A percentile compares a stretch with the other conserved stretches of the same genome.
phyloP scores from a whole-genome alignment of 1,284 basidiomycete genomes.

The Amylostereum areolatum region DNA sequence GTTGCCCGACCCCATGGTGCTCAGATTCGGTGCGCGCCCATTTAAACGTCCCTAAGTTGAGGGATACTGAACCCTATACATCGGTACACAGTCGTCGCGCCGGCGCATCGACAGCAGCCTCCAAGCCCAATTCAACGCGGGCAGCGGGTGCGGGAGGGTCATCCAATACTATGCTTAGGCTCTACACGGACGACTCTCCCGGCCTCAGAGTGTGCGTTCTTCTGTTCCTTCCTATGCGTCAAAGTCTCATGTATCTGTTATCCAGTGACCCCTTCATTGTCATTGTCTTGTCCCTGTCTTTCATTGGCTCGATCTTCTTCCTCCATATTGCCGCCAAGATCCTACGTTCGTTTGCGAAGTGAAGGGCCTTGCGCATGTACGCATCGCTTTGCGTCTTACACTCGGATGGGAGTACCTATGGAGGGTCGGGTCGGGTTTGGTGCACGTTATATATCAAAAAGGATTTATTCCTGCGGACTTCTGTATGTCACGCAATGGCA shows the following conservation, averaged over 20 bases:
- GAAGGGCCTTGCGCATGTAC: slow-evolving; percentile 12
- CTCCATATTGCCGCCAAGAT: slow-evolving; percentile 97
- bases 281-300: slow-evolving; percentile 92
- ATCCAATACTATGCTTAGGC: slow-evolving; percentile 95
- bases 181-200: slow-evolving; percentile 97
- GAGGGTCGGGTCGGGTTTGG: background rate
- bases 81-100: slow-evolving; percentile 65
- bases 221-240: background rate
- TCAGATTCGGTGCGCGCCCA: slow-evolving; percentile 61
- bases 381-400: no score
- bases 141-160: slow-evolving; percentile 95
- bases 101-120: slow-evolving; percentile 40
- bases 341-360: slow-evolving; percentile 87
- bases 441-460: slow-evolving; percentile 1
- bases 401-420: no score
- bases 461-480: slow-evolving; percentile 3
- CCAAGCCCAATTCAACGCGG: slow-evolving; percentile 83
- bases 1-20: slow-evolving; percentile 71
- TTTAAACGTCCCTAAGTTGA: background rate
- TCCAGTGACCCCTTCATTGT: slow-evolving; percentile 95
- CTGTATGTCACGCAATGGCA: slow-evolving; percentile 7
- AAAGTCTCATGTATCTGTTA: background rate
- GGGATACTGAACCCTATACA: slow-evolving; percentile 2
- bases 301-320: slow-evolving; percentile 99
- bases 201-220: slow-evolving; percentile 89